Conservation (phyloP, 345 rosid genomes). For the Capsella bursapastoris region DNA sequence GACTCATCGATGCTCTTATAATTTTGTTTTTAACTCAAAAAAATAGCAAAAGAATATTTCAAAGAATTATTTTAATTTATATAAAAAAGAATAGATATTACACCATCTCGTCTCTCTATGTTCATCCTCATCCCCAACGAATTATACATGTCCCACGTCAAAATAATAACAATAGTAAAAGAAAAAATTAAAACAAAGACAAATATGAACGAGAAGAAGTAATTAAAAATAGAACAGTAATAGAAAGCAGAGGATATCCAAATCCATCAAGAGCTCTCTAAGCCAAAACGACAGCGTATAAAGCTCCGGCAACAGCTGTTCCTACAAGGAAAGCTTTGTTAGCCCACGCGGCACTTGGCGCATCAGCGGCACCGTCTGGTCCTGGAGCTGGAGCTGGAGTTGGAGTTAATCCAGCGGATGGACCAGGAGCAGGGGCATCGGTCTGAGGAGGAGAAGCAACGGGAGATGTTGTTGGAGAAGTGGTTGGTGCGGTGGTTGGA, state of each 20-base stretch:
- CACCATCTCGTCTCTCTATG: constrained; percentile 24
- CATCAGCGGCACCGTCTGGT: constrained; percentile 35
- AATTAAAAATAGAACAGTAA: constrained; percentile 16
- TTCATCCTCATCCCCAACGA: constrained; percentile 26
- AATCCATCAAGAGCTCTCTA: constrained; percentile 41
- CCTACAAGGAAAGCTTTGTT: constrained; percentile 54
- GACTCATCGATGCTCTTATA: neutral
- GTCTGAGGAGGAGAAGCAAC: constrained; percentile 43
- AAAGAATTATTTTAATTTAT: constrained; percentile 20
- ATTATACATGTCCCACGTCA: neutral
- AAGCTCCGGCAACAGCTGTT: constrained; percentile 55
- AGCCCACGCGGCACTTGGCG: constrained; percentile 42
- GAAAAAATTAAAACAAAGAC: neutral
- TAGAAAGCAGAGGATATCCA: constrained; percentile 29
- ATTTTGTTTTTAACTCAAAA: neutral
- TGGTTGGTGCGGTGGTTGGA: constrained; percentile 40
- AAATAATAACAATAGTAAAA: constrained; percentile 8
- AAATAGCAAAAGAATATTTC: neutral
- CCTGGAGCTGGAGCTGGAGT: constrained; percentile 32
- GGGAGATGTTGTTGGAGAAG: constrained; percentile 41
- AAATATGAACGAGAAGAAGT: constrained; percentile 2
- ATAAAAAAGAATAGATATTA: constrained; percentile 3
- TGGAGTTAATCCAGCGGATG: constrained; percentile 35
- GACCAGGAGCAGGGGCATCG: constrained; percentile 43
- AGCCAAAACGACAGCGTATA: constrained; percentile 65